Evolutionary conservation across 352 stramenopile species (phyloP).

Genomic region (Blastocystis sp.): DNA sequence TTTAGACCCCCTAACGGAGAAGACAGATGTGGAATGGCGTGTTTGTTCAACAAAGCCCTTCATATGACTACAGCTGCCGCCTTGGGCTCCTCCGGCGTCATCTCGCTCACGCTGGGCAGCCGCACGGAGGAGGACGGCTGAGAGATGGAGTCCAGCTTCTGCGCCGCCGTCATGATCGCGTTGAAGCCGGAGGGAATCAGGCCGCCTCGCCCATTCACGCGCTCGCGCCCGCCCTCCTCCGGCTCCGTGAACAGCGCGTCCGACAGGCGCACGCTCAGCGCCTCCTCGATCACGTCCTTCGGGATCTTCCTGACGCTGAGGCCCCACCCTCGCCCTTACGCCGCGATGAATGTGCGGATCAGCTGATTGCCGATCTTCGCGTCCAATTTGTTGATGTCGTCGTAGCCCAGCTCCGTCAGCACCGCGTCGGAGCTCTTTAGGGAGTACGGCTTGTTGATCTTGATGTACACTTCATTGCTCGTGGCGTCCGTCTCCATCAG

Average conservation of each 20-base stretch:
- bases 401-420: constrained; percentile 27
- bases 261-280: not conserved
- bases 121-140: too few relatives aligned
- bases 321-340: not conserved
- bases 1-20: not conserved
- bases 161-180: constrained; percentile 18
- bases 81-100: too few relatives aligned
- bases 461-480: constrained; percentile 18
- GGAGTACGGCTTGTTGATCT: constrained; percentile 9
- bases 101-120: too few relatives aligned
- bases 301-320: not conserved
- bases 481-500: constrained; percentile 30
- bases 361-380: not conserved
- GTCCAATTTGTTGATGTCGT: constrained; percentile 7
- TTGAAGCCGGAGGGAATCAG: not conserved
- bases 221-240: not conserved
- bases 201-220: too few relatives aligned
- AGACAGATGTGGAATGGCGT: not conserved
- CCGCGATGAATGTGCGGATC: not conserved
- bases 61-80: not conserved
- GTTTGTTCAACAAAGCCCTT: not conserved
- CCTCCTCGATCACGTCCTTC: constrained; percentile 31
- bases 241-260: not conserved
- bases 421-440: not conserved
- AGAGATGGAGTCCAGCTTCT: not conserved